These are phyloP conservation scores for Phytopythium litorale DNA, from an alignment of 352 stramenopile species.

Conservation along the genomic window DNA sequence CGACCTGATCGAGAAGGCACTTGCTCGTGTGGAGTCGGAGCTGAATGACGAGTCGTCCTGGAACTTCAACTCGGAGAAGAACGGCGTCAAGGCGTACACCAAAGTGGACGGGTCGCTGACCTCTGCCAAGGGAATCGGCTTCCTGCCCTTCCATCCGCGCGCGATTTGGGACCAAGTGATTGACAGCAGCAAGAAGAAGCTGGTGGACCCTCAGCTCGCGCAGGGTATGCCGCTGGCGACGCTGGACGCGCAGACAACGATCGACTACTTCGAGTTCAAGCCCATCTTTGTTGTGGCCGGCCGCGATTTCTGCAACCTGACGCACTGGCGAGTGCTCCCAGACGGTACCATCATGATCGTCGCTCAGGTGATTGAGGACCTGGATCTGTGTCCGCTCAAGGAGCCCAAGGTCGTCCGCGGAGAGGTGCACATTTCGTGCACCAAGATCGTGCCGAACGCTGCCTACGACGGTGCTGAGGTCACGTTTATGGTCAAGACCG, in stretches of 20 bases:
- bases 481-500: slow-evolving; percentile 67
- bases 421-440: slow-evolving; percentile 60
- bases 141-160: slow-evolving; percentile 46
- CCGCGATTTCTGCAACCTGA: slow-evolving; percentile 67
- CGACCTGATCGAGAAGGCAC: slow-evolving; percentile 52
- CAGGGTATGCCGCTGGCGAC: slow-evolving; percentile 30
- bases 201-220: slow-evolving; percentile 55
- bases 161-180: slow-evolving; percentile 51
- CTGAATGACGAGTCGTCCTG: slow-evolving; percentile 52
- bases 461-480: slow-evolving; percentile 54
- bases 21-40: slow-evolving; percentile 52
- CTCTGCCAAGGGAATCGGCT: slow-evolving; percentile 47
- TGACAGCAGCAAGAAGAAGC: slow-evolving; percentile 41
- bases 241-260: slow-evolving; percentile 54
- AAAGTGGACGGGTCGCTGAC: slow-evolving; percentile 67
- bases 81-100: slow-evolving; percentile 63
- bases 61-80: slow-evolving; percentile 67
- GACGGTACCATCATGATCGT: slow-evolving; percentile 69
- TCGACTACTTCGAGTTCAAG: slow-evolving; percentile 81
- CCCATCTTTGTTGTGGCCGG: slow-evolving; percentile 70
- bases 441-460: slow-evolving; percentile 61
- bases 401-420: slow-evolving; percentile 67
- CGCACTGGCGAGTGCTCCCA: slow-evolving; percentile 63
- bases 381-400: slow-evolving; percentile 48
- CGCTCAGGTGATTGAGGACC: slow-evolving; percentile 60